Conservation (phyloP, 106 monocot species). For the Acanthochlamys bracteata region DNA sequence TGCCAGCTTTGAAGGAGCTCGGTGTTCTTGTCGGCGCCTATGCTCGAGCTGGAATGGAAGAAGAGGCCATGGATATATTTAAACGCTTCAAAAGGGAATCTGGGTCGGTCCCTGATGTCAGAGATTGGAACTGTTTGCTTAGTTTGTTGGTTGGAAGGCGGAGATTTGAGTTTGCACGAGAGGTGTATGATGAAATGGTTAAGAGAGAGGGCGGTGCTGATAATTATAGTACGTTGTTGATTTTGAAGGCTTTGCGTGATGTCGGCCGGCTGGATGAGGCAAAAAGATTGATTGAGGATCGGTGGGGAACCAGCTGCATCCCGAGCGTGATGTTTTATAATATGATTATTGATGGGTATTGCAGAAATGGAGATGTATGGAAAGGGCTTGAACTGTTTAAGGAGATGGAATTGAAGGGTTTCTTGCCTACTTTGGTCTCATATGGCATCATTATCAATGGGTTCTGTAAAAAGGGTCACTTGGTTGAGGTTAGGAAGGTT, state of each 20-base stretch:
- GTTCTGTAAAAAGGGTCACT: constrained; percentile 44
- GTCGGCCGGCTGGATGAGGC: constrained; percentile 60
- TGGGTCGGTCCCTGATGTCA: constrained; percentile 19
- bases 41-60: constrained; percentile 26
- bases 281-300: constrained; percentile 48
- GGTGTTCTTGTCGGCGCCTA: constrained; percentile 41
- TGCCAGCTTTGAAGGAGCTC: constrained; percentile 36
- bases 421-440: constrained; percentile 63
- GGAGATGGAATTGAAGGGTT: constrained; percentile 74
- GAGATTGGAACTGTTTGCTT: constrained; percentile 45
- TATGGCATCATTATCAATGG: constrained; percentile 70
- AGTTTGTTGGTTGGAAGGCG: constrained; percentile 33
- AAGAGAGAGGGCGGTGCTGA: constrained; percentile 31
- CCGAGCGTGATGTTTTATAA: constrained; percentile 85
- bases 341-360: constrained; percentile 62
- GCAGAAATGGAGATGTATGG: constrained; percentile 35
- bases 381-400: constrained; percentile 36
- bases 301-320: constrained; percentile 58
- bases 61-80: constrained; percentile 32
- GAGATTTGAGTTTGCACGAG: constrained; percentile 18
- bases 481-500: constrained; percentile 27
- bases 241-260: constrained; percentile 46
- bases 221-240: constrained; percentile 54
- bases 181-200: constrained; percentile 87
- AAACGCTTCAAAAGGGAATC: constrained; percentile 3